Conservation (phyloP, 306 rosid species). For the Prosopis cineraria region DNA sequence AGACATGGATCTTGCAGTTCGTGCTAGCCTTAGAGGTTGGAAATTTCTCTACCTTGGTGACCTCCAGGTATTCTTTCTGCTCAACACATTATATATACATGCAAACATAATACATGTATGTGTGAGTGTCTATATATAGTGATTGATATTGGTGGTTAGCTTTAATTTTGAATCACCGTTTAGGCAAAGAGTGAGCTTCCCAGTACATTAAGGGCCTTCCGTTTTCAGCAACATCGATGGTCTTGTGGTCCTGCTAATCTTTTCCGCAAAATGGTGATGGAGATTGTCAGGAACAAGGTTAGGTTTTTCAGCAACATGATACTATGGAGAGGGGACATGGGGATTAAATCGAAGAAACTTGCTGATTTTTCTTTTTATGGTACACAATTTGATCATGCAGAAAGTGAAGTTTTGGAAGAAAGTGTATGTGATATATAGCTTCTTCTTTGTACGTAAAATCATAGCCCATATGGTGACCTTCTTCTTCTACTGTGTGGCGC, state of each 20-base stretch:
- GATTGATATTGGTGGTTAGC: background rate
- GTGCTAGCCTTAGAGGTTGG: slow-evolving; percentile 99
- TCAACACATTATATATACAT: background rate
- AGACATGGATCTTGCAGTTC: slow-evolving; percentile 98
- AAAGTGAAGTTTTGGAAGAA: slow-evolving; percentile 93
- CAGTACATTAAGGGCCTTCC: slow-evolving; percentile 96
- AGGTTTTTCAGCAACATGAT: background rate
- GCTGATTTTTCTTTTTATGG: background rate
- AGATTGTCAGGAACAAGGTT: slow-evolving; percentile 85
- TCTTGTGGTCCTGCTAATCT: slow-evolving; percentile 99
- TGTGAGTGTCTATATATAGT: no score
- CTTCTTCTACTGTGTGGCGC: slow-evolving; percentile 89
- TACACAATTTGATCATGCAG: slow-evolving; percentile 47
- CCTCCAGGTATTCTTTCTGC: slow-evolving; percentile 63
- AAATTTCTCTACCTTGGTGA: slow-evolving; percentile 95
- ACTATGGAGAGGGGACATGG: background rate
- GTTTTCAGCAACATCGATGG: slow-evolving; percentile 98
- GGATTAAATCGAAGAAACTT: background rate
- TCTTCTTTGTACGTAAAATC: slow-evolving; percentile 95
- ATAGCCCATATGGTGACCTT: slow-evolving; percentile 95
- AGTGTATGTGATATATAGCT: slow-evolving; percentile 91
- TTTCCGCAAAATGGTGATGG: slow-evolving; percentile 97
- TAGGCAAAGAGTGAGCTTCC: slow-evolving; percentile 99
- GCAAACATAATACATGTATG: background rate
- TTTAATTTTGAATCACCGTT: background rate